Percentiles rank a stretch among this genome's conserved stretches.
Conservation (phyloP, 2,329 filamentous ascomycete genomes). For the Xylaria multiplex region DNA sequence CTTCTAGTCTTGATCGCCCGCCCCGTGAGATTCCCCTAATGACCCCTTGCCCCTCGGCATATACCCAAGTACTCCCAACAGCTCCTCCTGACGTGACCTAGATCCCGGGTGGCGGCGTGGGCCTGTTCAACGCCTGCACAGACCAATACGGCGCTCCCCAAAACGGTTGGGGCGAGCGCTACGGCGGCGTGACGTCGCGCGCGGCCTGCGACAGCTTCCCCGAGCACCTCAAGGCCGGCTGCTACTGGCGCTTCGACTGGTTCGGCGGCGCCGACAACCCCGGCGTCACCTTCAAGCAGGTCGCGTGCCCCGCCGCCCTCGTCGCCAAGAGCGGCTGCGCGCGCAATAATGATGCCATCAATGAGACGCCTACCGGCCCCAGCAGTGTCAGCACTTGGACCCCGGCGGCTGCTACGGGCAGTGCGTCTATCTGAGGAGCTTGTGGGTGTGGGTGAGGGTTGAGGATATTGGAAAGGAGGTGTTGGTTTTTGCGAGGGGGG, state of each 20-base stretch:
- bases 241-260: conserved; percentile 73
- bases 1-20: too few species aligned
- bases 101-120: conserved; percentile 65
- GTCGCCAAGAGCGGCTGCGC: conserved; percentile 53
- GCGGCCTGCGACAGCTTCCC: conserved; percentile 65
- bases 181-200: conserved; percentile 65
- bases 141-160: conserved; percentile 57
- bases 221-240: conserved; percentile 63
- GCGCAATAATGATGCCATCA: conserved; percentile 49
- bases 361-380: conserved; percentile 49
- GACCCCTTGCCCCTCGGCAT: too few species aligned
- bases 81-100: conserved; percentile 30
- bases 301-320: conserved; percentile 64
- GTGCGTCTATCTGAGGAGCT: background rate
- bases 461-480: too few species aligned
- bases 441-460: too few species aligned
- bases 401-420: conserved; percentile 32
- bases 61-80: conserved; percentile 1
- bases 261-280: conserved; percentile 69
- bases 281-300: conserved; percentile 63
- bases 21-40: too few species aligned
- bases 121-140: conserved; percentile 61
- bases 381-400: conserved; percentile 46
- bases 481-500: background rate
- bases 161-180: conserved; percentile 65